These are phyloP conservation scores for Actinomortierella ambigua DNA, from an alignment of 371 early-diverging fungal genomes.

Conservation along the genomic window DNA sequence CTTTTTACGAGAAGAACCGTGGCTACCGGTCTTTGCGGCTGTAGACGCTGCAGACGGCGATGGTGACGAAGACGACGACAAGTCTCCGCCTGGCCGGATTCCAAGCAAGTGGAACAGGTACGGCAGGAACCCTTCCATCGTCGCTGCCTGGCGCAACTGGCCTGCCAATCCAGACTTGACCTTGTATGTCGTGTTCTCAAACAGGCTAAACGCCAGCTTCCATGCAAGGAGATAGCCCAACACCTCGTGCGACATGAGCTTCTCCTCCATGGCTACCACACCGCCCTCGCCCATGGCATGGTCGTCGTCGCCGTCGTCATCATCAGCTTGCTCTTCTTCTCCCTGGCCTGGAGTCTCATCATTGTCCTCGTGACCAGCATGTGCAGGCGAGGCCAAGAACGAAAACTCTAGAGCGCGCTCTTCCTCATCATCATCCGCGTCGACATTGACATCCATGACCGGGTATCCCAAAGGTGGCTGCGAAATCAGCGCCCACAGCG, in stretches of 20 bases:
- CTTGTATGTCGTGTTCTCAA: constrained; percentile 84
- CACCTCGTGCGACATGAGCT: constrained; percentile 41
- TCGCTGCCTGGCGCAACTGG: constrained; percentile 65
- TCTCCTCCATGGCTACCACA: constrained; percentile 33
- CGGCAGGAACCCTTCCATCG: constrained; percentile 59
- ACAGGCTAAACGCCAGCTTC: constrained; percentile 77
- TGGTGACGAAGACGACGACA: too few species aligned
- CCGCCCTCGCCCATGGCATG: constrained; percentile 31
- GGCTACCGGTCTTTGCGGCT: neutral
- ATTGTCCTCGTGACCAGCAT: neutral
- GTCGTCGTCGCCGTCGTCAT: constrained; percentile 22
- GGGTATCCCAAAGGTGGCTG: constrained; percentile 39
- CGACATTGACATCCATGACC: constrained; percentile 41
- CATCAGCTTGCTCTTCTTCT: too few species aligned
- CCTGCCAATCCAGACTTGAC: constrained; percentile 67
- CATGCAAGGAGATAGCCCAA: constrained; percentile 76
- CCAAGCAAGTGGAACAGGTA: constrained; percentile 69
- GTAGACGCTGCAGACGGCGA: neutral
- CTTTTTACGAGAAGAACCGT: neutral
- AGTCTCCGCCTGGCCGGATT: constrained; percentile 53
- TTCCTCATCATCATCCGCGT: constrained; percentile 32
- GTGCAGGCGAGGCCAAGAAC: constrained; percentile 6
- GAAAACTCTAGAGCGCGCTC: constrained; percentile 24
- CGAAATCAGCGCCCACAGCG: constrained; percentile 40
- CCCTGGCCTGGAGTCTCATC: too few species aligned